Evolutionary conservation across 2,329 filamentous ascomycete species (phyloP).

Genomic region (Aspergillus sp.): DNA sequence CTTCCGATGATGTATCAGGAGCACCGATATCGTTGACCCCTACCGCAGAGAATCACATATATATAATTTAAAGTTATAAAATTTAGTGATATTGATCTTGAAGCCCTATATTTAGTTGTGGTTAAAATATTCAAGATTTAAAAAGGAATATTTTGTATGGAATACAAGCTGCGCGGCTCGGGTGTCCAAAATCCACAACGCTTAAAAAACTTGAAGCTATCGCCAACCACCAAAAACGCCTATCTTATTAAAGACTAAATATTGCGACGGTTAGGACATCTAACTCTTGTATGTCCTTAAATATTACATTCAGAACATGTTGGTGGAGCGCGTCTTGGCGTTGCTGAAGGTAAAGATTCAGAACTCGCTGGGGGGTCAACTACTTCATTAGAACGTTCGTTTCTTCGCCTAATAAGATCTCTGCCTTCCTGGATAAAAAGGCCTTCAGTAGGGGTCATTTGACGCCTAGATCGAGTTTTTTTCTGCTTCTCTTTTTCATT

Average conservation of each 20-base stretch:
- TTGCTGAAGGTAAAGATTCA: not conserved
- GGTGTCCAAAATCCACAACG: not conserved
- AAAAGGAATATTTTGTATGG: too few species aligned
- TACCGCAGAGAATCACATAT: too few species aligned
- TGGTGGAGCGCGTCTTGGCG: constrained; percentile 4
- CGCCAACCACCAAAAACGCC: not conserved
- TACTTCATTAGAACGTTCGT: not conserved
- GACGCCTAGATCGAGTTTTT: not conserved
- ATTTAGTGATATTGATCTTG: too few species aligned
- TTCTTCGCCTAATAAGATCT: not conserved
- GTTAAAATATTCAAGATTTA: too few species aligned
- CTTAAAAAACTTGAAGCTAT: not conserved
- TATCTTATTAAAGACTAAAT: too few species aligned
- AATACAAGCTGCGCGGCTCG: not conserved
- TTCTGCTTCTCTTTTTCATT: not conserved
- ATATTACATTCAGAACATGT: constrained; percentile 5
- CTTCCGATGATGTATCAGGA: too few species aligned
- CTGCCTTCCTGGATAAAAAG: too few species aligned
- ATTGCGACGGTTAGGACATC: not conserved
- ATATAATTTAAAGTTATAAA: too few species aligned
- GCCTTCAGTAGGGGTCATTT: too few species aligned
- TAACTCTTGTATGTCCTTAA: constrained; percentile 1
- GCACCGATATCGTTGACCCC: too few species aligned
- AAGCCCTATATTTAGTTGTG: too few species aligned
- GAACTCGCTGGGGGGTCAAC: not conserved